Conservation (phyloP, 495 filamentous ascomycete genomes). For the Aspergillus saccharolyticus region DNA sequence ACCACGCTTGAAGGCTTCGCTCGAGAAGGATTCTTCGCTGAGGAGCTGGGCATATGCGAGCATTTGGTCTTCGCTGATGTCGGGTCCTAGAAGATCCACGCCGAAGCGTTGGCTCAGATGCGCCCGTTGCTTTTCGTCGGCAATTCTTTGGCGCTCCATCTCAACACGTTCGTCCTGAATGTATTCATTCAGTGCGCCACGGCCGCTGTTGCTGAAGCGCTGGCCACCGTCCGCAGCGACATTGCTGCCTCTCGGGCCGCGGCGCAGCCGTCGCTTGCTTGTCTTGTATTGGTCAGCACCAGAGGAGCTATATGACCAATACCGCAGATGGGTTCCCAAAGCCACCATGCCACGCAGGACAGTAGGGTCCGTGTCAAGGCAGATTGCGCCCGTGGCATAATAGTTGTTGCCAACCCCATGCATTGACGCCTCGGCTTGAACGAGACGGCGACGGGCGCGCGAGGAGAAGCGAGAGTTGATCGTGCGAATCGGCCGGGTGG, state of each 20-base stretch:
- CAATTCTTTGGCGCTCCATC: conserved; percentile 67
- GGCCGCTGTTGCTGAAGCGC: conserved; percentile 54
- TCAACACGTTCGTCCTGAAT: conserved; percentile 80
- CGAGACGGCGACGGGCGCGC: conserved; percentile 67
- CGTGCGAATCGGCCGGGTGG: conserved; percentile 71
- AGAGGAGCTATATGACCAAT: conserved; percentile 86
- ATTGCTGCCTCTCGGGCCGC: conserved; percentile 55
- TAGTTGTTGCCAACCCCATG: conserved; percentile 68
- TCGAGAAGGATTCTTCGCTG: conserved; percentile 69
- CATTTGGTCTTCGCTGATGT: conserved; percentile 79
- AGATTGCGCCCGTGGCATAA: conserved; percentile 77
- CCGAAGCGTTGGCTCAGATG: conserved; percentile 75
- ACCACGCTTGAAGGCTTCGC: conserved; percentile 54
- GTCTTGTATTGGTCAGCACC: conserved; percentile 59
- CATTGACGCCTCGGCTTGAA: conserved; percentile 64
- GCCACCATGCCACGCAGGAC: conserved; percentile 87
- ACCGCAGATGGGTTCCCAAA: conserved; percentile 79
- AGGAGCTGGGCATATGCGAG: conserved; percentile 84
- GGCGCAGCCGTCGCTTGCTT: conserved; percentile 58
- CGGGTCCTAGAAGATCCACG: conserved; percentile 65
- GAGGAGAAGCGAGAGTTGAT: conserved; percentile 84
- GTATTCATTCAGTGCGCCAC: conserved; percentile 65
- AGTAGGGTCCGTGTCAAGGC: conserved; percentile 84
- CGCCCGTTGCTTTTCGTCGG: conserved; percentile 55
- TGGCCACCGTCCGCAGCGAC: conserved; percentile 41